Percentiles rank a stretch among this genome's conserved stretches.
These are phyloP conservation scores for Dictyostelium citrinum DNA, from an alignment of 78 protist species.

Conservation along the genomic window DNA sequence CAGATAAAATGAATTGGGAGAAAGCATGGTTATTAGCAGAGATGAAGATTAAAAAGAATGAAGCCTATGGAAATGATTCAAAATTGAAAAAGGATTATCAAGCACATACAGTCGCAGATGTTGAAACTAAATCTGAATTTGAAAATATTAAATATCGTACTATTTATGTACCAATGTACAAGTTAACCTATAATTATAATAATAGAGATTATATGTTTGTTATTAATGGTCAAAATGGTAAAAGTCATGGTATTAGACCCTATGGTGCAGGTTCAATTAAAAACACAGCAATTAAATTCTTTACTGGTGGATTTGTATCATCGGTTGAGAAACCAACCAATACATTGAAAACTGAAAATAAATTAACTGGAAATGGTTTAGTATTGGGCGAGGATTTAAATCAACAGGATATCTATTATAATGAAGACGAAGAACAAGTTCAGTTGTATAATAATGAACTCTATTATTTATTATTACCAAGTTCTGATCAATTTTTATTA, in stretches of 20 bases:
- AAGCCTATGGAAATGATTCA: slow-evolving; percentile 43
- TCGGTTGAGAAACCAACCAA: background rate
- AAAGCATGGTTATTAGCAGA: slow-evolving; percentile 47
- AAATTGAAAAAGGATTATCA: slow-evolving; percentile 47
- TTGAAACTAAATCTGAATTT: slow-evolving; percentile 25
- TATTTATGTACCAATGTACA: slow-evolving; percentile 31
- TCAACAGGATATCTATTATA: slow-evolving; percentile 2
- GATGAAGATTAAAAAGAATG: slow-evolving; percentile 40
- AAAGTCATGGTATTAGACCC: slow-evolving; percentile 28
- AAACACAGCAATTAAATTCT: slow-evolving; percentile 45
- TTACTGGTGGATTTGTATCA: slow-evolving; percentile 52
- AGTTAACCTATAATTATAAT: slow-evolving; percentile 16
- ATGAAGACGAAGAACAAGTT: slow-evolving; percentile 21
- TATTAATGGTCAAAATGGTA: slow-evolving; percentile 71
- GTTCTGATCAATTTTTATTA: slow-evolving; percentile 62
- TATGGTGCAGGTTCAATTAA: slow-evolving; percentile 59
- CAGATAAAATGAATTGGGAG: slow-evolving; percentile 15
- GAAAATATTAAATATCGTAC: slow-evolving; percentile 30
- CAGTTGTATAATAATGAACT: background rate
- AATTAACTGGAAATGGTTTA: slow-evolving; percentile 20
- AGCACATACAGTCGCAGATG: slow-evolving; percentile 15
- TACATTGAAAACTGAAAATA: background rate
- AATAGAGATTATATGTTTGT: slow-evolving; percentile 13
- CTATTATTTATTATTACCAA: slow-evolving; percentile 27
- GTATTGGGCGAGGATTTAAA: slow-evolving; percentile 37